These are phyloP conservation scores for Mycena floridula DNA, from an alignment of 768 basidiomycete genomes.

Conservation along the genomic window DNA sequence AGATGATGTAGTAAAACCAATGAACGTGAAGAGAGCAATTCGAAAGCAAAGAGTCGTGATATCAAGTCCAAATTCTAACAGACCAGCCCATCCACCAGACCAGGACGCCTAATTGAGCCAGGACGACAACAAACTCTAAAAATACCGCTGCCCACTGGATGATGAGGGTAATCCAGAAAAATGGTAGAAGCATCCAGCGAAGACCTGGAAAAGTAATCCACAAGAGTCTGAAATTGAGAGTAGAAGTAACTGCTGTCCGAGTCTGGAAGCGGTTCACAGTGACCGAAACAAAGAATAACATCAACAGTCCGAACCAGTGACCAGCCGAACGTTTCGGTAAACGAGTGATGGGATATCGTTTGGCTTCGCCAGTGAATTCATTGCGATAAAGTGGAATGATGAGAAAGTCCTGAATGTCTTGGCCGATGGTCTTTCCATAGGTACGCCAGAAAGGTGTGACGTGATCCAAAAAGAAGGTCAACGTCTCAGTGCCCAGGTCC, in stretches of 20 bases:
- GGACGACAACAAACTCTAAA: conserved; percentile 51
- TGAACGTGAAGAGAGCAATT: not conserved
- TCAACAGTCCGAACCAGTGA: conserved; percentile 60
- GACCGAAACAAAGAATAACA: conserved; percentile 46
- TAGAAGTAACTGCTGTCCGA: conserved; percentile 51
- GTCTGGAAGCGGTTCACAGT: conserved; percentile 47
- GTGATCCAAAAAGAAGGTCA: conserved; percentile 70
- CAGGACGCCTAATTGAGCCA: conserved; percentile 52
- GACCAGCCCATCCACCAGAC: conserved; percentile 78
- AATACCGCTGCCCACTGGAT: conserved; percentile 64
- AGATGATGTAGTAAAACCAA: not conserved
- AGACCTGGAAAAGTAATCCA: conserved; percentile 57
- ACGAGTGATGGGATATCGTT: conserved; percentile 52
- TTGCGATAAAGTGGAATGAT: conserved; percentile 80
- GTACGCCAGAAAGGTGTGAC: conserved; percentile 78
- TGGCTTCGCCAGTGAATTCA: conserved; percentile 75
- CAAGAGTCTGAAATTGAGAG: conserved; percentile 45
- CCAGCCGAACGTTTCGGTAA: conserved; percentile 59
- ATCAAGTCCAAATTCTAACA: conserved; percentile 32
- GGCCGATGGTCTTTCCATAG: conserved; percentile 76
- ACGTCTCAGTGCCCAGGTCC: conserved; percentile 74
- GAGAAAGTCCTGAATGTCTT: conserved; percentile 74
- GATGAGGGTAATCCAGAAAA: conserved; percentile 57
- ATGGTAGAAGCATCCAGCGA: conserved; percentile 56
- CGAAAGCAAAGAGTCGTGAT: not conserved